Base-by-base conservation (phyloP, 164 flowering plant species). In the Cinnamomum chago region DNA sequence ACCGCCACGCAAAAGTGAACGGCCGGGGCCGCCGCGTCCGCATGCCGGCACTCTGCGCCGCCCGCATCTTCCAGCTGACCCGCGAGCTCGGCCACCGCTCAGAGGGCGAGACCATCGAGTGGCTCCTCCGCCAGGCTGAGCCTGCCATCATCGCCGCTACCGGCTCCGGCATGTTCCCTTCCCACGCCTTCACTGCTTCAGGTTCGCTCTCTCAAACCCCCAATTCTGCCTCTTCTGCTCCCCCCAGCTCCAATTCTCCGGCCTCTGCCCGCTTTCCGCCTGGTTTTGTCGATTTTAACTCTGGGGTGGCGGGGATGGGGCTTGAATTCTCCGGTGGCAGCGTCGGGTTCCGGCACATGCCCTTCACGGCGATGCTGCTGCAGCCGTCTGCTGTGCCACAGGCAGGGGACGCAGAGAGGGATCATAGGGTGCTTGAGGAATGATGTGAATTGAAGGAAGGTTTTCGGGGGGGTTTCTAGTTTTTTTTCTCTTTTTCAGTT, bases 61-160 rank as follows among this genome's bases (percentile, higher is more conserved):
- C 91, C 15, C 76, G 89, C 20, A 85, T 86, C 76, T 86, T 88
- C 75, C 91, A 88, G 79, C 84, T 88, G 40, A 88, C 91, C n/a
- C 85, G 88, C 24, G 91, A 88, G 71, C 91, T 88, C 69, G 88
- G 89, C 72, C 88, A 81, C 85, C 85, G 86, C 28, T 84, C 87
- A 74, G 91, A 88, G 62, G 91, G 91, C 11, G 87, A 88, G 78
- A 88, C 91, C 66, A 86, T 88, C 73, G 91, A 88, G 82, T 88
- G 92, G 92, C 82, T 88, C 9, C 88, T 88, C 66, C 85, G 84
- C 65, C 83, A 86, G 9, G 92, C 92, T 5, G 89, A 88, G 82
- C 87, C 88, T 2, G 78, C 91, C 64, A 86, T 88, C 67, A 75
- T 86, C 47, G 86, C 88, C 62, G 87, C 87, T 73, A 86, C 91